Evolutionary conservation across 208 protist genomes (phyloP).

Genomic region (Acanthamoeba castellanii): DNA sequence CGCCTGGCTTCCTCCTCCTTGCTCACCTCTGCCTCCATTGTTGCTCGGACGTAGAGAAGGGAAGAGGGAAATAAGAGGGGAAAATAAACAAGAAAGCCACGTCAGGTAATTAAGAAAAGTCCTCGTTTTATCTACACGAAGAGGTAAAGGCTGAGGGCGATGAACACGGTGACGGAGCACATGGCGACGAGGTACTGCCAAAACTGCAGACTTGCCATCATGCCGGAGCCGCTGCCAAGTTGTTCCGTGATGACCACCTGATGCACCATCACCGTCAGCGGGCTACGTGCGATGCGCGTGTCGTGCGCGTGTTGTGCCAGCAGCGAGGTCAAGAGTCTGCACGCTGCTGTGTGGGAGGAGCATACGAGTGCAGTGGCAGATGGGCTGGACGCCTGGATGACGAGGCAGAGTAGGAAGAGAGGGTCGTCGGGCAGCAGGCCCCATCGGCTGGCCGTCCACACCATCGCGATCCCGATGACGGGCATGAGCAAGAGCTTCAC

Average conservation of each 20-base stretch:
- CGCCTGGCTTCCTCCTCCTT: background rate
- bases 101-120: no score
- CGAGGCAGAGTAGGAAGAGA: background rate
- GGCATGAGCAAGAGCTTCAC: constrained; percentile 38
- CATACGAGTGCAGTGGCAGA: constrained; percentile 43
- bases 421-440: constrained; percentile 41
- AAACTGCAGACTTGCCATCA: constrained; percentile 47
- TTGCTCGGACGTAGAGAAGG: no score
- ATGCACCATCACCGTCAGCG: background rate
- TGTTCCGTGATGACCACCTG: constrained; percentile 47
- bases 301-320: no score
- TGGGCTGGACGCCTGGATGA: background rate
- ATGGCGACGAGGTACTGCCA: constrained; percentile 46
- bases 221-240: background rate
- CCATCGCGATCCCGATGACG: background rate
- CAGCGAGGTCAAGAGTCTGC: background rate
- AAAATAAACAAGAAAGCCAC: no score
- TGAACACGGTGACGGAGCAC: constrained; percentile 3
- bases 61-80: no score
- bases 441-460: background rate
- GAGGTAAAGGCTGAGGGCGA: constrained; percentile 9
- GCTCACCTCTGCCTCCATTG: background rate
- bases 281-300: no score
- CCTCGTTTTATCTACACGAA: no score
- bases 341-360: background rate